A percentile compares a stretch with the other conserved stretches of the same genome.
Evolutionary conservation across 495 filamentous ascomycete genomes (phyloP).

Genomic region (Penicillium egyptiacum): DNA sequence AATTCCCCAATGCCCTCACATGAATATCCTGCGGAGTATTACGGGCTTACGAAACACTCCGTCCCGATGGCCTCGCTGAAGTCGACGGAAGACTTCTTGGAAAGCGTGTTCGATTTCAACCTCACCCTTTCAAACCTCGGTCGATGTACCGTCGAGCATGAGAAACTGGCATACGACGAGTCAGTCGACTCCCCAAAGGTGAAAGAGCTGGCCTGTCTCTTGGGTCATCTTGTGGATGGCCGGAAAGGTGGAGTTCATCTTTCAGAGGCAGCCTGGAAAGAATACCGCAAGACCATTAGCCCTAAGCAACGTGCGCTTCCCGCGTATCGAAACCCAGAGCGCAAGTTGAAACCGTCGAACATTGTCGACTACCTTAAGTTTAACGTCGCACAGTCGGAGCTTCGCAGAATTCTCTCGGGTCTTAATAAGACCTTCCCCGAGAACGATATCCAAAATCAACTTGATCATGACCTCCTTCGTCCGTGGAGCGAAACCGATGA

Average conservation of each 20-base stretch:
- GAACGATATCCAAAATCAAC: slow-evolving; percentile 11
- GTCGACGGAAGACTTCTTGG: slow-evolving; percentile 48
- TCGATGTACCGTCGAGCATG: slow-evolving; percentile 71
- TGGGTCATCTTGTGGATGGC: slow-evolving; percentile 79
- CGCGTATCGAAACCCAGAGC: slow-evolving; percentile 43
- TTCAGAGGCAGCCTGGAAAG: slow-evolving; percentile 53
- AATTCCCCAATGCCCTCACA: slow-evolving; percentile 61
- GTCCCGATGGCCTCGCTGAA: slow-evolving; percentile 37
- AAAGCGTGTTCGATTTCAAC: slow-evolving; percentile 62
- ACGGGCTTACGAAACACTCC: slow-evolving; percentile 60
- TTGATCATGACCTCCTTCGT: slow-evolving; percentile 52
- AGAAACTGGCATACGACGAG: slow-evolving; percentile 66
- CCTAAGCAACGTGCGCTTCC: slow-evolving; percentile 32
- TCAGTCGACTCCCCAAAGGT: slow-evolving; percentile 55
- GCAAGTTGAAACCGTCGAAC: slow-evolving; percentile 38
- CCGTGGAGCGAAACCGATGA: slow-evolving; percentile 40
- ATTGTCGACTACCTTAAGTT: slow-evolving; percentile 78
- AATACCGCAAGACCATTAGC: slow-evolving; percentile 45
- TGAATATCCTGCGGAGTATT: slow-evolving; percentile 47
- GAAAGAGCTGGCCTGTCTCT: slow-evolving; percentile 62
- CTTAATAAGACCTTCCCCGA: slow-evolving; percentile 44
- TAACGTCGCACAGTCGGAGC: slow-evolving; percentile 52
- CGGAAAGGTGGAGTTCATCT: slow-evolving; percentile 74
- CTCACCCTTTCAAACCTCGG: slow-evolving; percentile 67
- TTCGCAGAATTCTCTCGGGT: slow-evolving; percentile 49